Percentiles rank a stretch among this genome's conserved stretches.
Evolutionary conservation across 2,329 filamentous ascomycete genomes (phyloP).

Genomic region (Zymoseptoria crescenta): DNA sequence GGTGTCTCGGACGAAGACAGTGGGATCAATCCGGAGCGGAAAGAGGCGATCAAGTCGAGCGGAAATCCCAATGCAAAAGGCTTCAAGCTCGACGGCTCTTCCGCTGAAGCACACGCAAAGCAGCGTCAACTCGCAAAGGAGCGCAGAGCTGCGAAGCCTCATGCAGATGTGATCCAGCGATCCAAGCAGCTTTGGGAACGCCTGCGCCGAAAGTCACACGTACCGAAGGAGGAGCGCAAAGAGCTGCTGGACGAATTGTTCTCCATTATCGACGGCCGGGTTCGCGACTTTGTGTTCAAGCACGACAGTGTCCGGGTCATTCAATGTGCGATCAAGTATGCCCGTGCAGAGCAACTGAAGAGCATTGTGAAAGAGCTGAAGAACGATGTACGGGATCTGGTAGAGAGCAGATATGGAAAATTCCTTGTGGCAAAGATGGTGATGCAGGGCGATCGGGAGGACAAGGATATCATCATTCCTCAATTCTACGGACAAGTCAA

Average conservation of each 20-base stretch:
- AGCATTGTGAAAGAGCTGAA: constrained; percentile 80
- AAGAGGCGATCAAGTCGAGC: constrained; percentile 7
- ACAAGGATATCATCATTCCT: constrained; percentile 78
- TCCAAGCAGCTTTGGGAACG: constrained; percentile 98
- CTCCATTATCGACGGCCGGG: constrained; percentile 77
- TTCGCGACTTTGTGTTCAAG: constrained; percentile 96
- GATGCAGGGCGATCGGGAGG: constrained; percentile 81
- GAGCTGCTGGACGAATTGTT: constrained; percentile 84
- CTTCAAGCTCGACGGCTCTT: constrained; percentile 50
- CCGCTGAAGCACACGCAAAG: constrained; percentile 81
- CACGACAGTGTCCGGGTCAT: constrained; percentile 95
- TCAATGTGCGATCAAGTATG: constrained; percentile 95
- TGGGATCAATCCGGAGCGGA: constrained; percentile 8
- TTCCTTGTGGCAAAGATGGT: constrained; percentile 94
- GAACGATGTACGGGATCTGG: constrained; percentile 74
- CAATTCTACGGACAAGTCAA: constrained; percentile 94
- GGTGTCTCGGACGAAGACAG: constrained; percentile 5
- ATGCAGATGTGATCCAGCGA: constrained; percentile 79
- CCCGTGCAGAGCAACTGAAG: constrained; percentile 72
- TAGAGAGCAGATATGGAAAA: constrained; percentile 94
- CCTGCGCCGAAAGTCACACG: constrained; percentile 84
- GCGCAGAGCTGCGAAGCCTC: constrained; percentile 84
- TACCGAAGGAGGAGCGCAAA: constrained; percentile 81
- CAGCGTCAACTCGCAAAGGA: constrained; percentile 84
- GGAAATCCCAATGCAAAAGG: constrained; percentile 23